Percentiles rank a stretch among this genome's conserved stretches.
Evolutionary conservation across 352 stramenopile genomes (phyloP).

Genomic region (Globisporangium okanoganense): DNA sequence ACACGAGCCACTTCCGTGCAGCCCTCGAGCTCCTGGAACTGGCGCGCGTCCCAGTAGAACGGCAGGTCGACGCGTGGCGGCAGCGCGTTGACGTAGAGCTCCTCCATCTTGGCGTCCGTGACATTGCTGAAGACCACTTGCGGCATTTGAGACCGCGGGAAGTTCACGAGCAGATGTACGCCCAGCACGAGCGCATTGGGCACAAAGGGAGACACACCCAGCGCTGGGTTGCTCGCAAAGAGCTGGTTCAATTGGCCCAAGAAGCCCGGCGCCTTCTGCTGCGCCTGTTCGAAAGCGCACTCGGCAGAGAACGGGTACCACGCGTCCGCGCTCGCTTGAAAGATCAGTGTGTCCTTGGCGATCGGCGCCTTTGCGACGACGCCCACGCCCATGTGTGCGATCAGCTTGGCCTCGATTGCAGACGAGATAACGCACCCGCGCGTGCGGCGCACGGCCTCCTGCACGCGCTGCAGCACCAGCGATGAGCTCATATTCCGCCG

Average conservation of each 20-base stretch:
- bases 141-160: conserved; percentile 26
- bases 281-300: conserved; percentile 50
- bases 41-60: conserved; percentile 60
- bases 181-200: conserved; percentile 62
- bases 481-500: not conserved
- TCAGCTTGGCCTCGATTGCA: conserved; percentile 39
- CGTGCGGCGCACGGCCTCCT: conserved; percentile 48
- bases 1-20: conserved; percentile 53
- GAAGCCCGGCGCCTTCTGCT: conserved; percentile 61
- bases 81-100: conserved; percentile 59
- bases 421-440: conserved; percentile 48
- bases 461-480: conserved; percentile 39
- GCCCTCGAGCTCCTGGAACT: conserved; percentile 58
- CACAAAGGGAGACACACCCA: conserved; percentile 42
- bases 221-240: conserved; percentile 24
- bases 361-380: conserved; percentile 53
- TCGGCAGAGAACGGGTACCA: conserved; percentile 82
- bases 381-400: conserved; percentile 62
- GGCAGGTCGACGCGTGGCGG: conserved; percentile 58
- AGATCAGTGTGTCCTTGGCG: conserved; percentile 55
- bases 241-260: conserved; percentile 52
- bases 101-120: conserved; percentile 23
- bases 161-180: conserved; percentile 65
- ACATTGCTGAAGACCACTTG: conserved; percentile 16
- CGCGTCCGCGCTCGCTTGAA: conserved; percentile 45